Base-by-base conservation (phyloP, 495 filamentous ascomycete genomes). In the Trichoderma asperelloides region DNA sequence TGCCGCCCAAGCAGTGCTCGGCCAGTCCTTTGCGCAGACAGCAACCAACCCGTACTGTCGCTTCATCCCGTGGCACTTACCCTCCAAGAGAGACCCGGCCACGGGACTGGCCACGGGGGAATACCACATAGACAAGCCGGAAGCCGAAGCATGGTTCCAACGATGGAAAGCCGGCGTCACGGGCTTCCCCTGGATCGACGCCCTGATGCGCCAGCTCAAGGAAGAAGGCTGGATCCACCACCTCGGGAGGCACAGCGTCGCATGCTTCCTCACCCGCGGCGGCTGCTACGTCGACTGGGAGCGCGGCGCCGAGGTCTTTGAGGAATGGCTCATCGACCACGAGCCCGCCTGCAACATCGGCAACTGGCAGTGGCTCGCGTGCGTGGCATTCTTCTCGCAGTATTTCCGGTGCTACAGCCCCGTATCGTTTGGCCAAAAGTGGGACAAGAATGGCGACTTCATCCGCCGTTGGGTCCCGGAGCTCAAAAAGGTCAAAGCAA, bases 331-430 rank as follows among this genome's bases (percentile, higher is more conserved):
- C 43, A 77, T 91, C 47, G 89, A 91, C 68, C 88, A 91, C 70
- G 88, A 91, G 73, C 80, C 83, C 0, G 85, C 88, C 12, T 88
- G 84, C 62, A 91, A 91, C 68, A 77, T 80, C 0, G 89, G 88
- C 0, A 91, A 91, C 63, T 91, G 87, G 89, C 86, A 89, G 72
- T 91, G 88, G 88, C 75, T 91, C n/a, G 82, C 80, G 27, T 90
- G 88, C 72, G 88, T 86, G 0, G 89, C 89, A 0, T 91, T 91
- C 73, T 89, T 80, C 67, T 68, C 79, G 0, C 84, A 87, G 70
- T 91, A 86, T 74, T 88, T 85, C 69, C 82, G 87, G 13, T 86
- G 83, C 69, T 91, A 91, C 69, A 83, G 78, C 37, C 88, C 88
- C 0, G 72, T 90, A 55, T 82, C 86, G 0, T 91, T 91, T 72